phyloP scores from a whole-genome alignment of 768 basidiomycete genomes.

The Tricholoma terreum region DNA sequence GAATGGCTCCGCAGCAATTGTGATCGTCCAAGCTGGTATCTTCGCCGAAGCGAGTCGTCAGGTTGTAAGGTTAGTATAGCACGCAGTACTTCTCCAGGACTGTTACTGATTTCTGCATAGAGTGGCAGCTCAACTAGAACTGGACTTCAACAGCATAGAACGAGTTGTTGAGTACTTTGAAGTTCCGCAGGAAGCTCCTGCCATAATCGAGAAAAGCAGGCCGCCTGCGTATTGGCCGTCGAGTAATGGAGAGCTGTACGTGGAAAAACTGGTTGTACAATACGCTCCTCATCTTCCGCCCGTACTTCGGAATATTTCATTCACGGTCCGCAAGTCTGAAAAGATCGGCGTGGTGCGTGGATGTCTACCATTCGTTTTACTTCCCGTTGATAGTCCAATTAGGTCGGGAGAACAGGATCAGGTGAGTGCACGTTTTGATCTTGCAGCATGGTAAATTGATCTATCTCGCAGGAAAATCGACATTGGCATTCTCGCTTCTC shows the following conservation, averaged over 20 bases:
- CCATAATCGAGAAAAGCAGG: slow-evolving; percentile 48
- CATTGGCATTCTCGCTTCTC: slow-evolving; percentile 54
- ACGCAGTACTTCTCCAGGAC: not conserved
- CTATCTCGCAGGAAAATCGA: slow-evolving; percentile 46
- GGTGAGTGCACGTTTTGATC: slow-evolving; percentile 29
- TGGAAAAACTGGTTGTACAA: slow-evolving; percentile 56
- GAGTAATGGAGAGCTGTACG: slow-evolving; percentile 50
- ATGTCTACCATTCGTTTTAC: not conserved
- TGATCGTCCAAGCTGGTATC: slow-evolving; percentile 66
- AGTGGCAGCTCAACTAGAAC: slow-evolving; percentile 66
- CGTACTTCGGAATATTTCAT: slow-evolving; percentile 56
- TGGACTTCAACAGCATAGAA: slow-evolving; percentile 75
- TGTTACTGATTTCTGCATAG: slow-evolving; percentile 22
- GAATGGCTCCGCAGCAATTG: slow-evolving; percentile 64
- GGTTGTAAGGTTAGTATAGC: slow-evolving; percentile 47
- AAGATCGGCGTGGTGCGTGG: slow-evolving; percentile 64
- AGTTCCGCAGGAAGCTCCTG: slow-evolving; percentile 66
- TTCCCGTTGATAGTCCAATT: slow-evolving; percentile 2
- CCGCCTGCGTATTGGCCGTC: slow-evolving; percentile 78
- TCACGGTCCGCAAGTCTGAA: slow-evolving; percentile 56
- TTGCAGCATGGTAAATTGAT: not conserved
- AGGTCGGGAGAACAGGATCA: slow-evolving; percentile 71
- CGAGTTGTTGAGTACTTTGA: slow-evolving; percentile 70
- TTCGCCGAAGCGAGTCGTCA: slow-evolving; percentile 69
- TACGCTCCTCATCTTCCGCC: slow-evolving; percentile 64